Conservation (phyloP, 108 stramenopile genomes). For the Bacterosira constricta region DNA sequence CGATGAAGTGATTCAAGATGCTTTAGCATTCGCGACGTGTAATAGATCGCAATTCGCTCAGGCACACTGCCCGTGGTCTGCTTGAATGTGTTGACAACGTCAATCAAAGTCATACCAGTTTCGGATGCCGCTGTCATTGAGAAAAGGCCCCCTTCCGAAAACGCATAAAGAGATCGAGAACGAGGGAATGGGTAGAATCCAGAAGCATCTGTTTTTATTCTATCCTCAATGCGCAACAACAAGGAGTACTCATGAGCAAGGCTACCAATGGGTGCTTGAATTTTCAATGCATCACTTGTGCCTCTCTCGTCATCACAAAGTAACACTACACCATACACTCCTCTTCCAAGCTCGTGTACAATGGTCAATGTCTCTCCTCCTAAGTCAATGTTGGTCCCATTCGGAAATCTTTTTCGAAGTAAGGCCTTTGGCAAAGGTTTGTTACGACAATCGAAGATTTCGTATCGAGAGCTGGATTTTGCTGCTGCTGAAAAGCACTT, state of each 20-base stretch:
- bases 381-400: slow-evolving; percentile 50
- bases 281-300: slow-evolving; percentile 65
- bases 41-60: slow-evolving; percentile 72
- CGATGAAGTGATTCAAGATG: slow-evolving; percentile 74
- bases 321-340: slow-evolving; percentile 73
- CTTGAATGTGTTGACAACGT: slow-evolving; percentile 76
- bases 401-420: slow-evolving; percentile 38
- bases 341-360: slow-evolving; percentile 71
- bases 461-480: slow-evolving; percentile 6
- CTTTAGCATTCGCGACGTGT: slow-evolving; percentile 69
- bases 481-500: slow-evolving; percentile 38
- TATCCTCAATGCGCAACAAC: slow-evolving; percentile 50
- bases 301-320: slow-evolving; percentile 42
- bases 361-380: slow-evolving; percentile 53
- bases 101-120: slow-evolving; percentile 74
- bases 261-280: slow-evolving; percentile 72
- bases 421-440: slow-evolving; percentile 38
- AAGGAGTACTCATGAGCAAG: slow-evolving; percentile 74
- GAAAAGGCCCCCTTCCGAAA: slow-evolving; percentile 72
- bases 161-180: slow-evolving; percentile 59
- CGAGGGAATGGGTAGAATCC: slow-evolving; percentile 60
- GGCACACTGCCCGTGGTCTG: slow-evolving; percentile 63
- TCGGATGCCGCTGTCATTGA: slow-evolving; percentile 78
- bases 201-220: slow-evolving; percentile 29
- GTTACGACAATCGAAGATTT: slow-evolving; percentile 36